phyloP scores from a whole-genome alignment of 352 stramenopile species.

The Saprolegnia parasitica region DNA sequence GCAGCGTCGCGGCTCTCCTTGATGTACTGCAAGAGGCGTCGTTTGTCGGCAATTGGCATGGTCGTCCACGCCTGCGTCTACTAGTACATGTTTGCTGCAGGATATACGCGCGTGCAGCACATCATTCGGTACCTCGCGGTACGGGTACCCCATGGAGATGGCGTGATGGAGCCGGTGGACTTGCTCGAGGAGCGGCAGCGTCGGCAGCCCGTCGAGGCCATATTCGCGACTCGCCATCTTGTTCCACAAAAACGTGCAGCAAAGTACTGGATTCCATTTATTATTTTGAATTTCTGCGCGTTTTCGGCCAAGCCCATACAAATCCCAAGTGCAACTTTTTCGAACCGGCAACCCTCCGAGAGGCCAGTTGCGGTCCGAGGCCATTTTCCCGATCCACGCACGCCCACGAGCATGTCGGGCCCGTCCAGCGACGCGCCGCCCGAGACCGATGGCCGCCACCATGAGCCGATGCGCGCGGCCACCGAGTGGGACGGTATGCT shows the following conservation, averaged over 20 bases:
- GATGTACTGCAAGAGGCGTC: constrained; percentile 78
- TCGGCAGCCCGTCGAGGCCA: constrained; percentile 55
- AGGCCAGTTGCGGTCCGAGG: not conserved
- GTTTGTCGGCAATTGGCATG: constrained; percentile 71
- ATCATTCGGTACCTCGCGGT: constrained; percentile 54
- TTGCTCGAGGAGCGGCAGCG: constrained; percentile 73
- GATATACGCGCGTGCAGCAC: too few relatives aligned
- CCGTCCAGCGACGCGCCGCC: constrained; percentile 1
- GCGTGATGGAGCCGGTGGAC: constrained; percentile 81
- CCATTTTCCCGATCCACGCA: not conserved
- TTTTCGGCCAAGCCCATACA: not conserved
- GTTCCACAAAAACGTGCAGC: constrained; percentile 1
- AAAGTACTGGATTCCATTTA: not conserved
- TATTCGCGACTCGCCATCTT: constrained; percentile 47
- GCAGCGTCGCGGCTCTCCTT: constrained; percentile 45
- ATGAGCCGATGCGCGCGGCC: constrained; percentile 11
- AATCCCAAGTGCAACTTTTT: constrained; percentile 6
- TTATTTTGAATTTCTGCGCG: not conserved
- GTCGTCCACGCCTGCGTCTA: constrained; percentile 72
- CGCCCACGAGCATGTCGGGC: not conserved
- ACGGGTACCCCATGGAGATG: constrained; percentile 76
- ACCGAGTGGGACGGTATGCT: constrained; percentile 26
- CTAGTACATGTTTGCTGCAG: too few relatives aligned
- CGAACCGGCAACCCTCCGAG: not conserved
- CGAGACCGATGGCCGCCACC: constrained; percentile 1